Evolutionary conservation across 2,329 filamentous ascomycete genomes (phyloP), one percentile per base, ranked within the genome.

Genomic region (Lachnellula cervina): DNA sequence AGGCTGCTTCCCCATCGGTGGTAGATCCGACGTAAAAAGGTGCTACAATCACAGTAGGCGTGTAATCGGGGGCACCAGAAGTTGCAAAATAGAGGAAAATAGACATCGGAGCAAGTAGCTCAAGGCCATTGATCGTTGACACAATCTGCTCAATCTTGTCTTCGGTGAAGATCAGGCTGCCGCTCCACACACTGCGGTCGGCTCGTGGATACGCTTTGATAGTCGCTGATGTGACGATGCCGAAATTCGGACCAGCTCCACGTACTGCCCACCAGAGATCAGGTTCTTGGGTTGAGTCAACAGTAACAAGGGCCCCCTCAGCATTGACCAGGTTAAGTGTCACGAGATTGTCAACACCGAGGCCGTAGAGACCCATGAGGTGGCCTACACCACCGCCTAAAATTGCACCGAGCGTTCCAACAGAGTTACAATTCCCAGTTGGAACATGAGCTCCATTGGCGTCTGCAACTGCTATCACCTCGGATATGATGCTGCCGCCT

Each of bases 201-300:
- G 47, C 47, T 23, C 35, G 47, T 4, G 47, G 47, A 21, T 34
- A 49, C 37, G 47, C 25, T 37, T 52, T 52, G 17, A 52, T 35
- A 5, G 28, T 25, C 11, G 40, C 49, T 16, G 38, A 44, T 9
- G 40, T 35, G 7, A 52, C 49, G 21, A 52, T 52, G 23, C 38
- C 49, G 42, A 52, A 52, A 23, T 52, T 44, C 4, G 49, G 38
- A 9, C 37, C 49, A 25, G 49, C 40, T n/a, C 49, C 49, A 9
- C 38, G 38, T 11, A 52, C 4, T 0, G 49, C 49, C 49, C 49
- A 52, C 21, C 40, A 52, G 16, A 52, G 38, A 11, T 52, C 49
- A 4, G 35, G 17, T 14, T 52, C 21, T 4, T 28, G 21, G 21
- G 38, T n/a, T 4, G 49, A 7, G 8, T 19, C 17, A 7, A 44